Conservation (phyloP, 805 yeast genomes). For the Schizosaccharomyces pombe region DNA sequence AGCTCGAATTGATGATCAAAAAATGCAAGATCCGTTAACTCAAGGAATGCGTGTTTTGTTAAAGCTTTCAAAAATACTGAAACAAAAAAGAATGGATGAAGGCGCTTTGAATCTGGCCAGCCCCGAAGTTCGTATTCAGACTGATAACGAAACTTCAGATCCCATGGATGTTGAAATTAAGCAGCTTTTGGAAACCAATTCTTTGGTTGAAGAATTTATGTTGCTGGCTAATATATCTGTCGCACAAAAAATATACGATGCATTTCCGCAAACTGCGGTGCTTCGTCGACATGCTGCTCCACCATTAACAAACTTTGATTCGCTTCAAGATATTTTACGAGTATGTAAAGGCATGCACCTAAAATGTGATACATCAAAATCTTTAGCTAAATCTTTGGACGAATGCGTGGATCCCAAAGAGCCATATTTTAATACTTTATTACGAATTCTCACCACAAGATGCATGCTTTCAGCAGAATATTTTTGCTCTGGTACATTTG, state of each 20-base stretch:
- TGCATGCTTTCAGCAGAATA: constrained; percentile 99
- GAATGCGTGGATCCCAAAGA: constrained; percentile 63
- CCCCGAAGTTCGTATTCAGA: constrained; percentile 91
- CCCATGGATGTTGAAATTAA: constrained; percentile 90
- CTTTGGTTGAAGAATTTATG: constrained; percentile 96
- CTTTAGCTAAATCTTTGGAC: constrained; percentile 83
- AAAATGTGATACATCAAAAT: constrained; percentile 64
- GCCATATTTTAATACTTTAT: constrained; percentile 74
- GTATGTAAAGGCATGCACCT: constrained; percentile 54
- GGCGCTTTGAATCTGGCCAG: constrained; percentile 94
- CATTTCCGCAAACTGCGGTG: constrained; percentile 96
- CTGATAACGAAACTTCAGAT: constrained; percentile 92
- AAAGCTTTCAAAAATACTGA: constrained; percentile 56
- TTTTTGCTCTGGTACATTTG: constrained; percentile 71
- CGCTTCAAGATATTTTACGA: constrained; percentile 66
- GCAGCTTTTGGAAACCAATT: constrained; percentile 68
- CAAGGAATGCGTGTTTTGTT: constrained; percentile 68
- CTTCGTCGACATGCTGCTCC: constrained; percentile 86
- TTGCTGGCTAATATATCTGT: constrained; percentile 89
- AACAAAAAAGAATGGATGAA: constrained; percentile 66
- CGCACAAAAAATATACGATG: constrained; percentile 73
- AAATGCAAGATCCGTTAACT: constrained; percentile 63
- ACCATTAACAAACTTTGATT: constrained; percentile 78
- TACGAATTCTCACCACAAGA: constrained; percentile 91
- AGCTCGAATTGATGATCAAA: constrained; percentile 56